A percentile compares a stretch with the other conserved stretches of the same genome.
phyloP scores from a whole-genome alignment of 371 early-diverging fungal genomes.

The Rhizopus arrhizus region DNA sequence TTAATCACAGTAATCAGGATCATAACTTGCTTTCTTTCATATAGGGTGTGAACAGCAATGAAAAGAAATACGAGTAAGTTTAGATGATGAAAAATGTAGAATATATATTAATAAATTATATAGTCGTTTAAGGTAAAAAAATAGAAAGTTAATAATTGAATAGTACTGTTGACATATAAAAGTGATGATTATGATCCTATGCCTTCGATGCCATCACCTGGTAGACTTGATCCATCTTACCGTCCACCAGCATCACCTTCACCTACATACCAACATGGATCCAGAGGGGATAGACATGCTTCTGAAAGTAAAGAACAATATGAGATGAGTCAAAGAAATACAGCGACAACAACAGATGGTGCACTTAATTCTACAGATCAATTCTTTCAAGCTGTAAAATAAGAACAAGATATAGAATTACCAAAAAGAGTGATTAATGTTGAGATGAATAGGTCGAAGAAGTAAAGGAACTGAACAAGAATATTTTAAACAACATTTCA shows the following conservation, averaged over 20 bases:
- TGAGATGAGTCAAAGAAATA: conserved; percentile 42
- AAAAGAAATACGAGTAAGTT: conserved; percentile 52
- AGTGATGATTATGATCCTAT: conserved; percentile 48
- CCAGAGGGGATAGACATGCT: conserved; percentile 40
- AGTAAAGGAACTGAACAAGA: conserved; percentile 67
- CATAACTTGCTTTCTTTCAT: conserved; percentile 1
- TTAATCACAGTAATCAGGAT: no score
- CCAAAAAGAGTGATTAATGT: no score
- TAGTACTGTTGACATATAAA: not conserved
- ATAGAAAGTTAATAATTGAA: not conserved
- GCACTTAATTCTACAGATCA: conserved; percentile 46
- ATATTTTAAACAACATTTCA: conserved; percentile 64
- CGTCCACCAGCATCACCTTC: conserved; percentile 48
- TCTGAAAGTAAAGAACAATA: conserved; percentile 43
- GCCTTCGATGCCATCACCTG: conserved; percentile 41
- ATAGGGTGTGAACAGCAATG: conserved; percentile 35
- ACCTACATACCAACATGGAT: conserved; percentile 35
- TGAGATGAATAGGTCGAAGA: conserved; percentile 57
- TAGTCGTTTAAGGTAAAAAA: conserved; percentile 47
- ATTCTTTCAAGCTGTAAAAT: conserved; percentile 50
- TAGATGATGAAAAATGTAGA: not conserved
- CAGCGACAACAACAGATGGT: conserved; percentile 1
- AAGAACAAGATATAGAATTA: conserved; percentile 1
- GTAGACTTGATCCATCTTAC: conserved; percentile 34
- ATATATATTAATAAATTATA: not conserved